These are phyloP conservation scores for Hygrophorus pudorinus DNA, from an alignment of 768 basidiomycete genomes.

Conservation along the genomic window DNA sequence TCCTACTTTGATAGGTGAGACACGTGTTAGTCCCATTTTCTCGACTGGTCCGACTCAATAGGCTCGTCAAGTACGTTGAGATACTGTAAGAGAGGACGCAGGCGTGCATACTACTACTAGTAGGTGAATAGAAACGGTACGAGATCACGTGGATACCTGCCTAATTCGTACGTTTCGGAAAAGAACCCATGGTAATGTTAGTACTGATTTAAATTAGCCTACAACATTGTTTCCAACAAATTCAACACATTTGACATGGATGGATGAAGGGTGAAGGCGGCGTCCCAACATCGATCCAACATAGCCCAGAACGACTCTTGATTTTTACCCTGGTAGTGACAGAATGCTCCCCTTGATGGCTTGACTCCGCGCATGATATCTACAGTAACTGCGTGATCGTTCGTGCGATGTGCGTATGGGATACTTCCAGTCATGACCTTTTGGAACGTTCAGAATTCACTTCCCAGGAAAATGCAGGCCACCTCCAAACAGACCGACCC, in stretches of 20 bases:
- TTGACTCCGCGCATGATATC: constrained; percentile 44
- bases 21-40: too few relatives aligned
- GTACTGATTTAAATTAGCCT: not conserved
- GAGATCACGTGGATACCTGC: too few relatives aligned
- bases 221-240: not conserved
- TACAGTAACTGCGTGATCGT: constrained; percentile 45
- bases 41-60: too few relatives aligned
- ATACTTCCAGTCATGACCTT: constrained; percentile 42
- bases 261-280: constrained; percentile 27
- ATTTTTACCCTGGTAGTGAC: constrained; percentile 17
- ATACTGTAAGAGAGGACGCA: too few relatives aligned
- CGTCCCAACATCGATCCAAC: constrained; percentile 37
- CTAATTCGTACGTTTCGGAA: too few relatives aligned
- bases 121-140: too few relatives aligned
- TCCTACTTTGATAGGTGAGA: too few relatives aligned
- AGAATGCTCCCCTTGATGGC: constrained; percentile 28
- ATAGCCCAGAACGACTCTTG: constrained; percentile 25
- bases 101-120: too few relatives aligned
- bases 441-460: not conserved
- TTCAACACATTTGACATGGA: constrained; percentile 21
- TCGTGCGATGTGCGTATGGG: constrained; percentile 42
- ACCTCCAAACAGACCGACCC: constrained; percentile 53
- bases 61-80: too few relatives aligned
- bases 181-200: not conserved
- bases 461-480: constrained; percentile 1